Evolutionary conservation across 164 flowering plant species (phyloP).

Genomic region (Houttuynia cordata): DNA sequence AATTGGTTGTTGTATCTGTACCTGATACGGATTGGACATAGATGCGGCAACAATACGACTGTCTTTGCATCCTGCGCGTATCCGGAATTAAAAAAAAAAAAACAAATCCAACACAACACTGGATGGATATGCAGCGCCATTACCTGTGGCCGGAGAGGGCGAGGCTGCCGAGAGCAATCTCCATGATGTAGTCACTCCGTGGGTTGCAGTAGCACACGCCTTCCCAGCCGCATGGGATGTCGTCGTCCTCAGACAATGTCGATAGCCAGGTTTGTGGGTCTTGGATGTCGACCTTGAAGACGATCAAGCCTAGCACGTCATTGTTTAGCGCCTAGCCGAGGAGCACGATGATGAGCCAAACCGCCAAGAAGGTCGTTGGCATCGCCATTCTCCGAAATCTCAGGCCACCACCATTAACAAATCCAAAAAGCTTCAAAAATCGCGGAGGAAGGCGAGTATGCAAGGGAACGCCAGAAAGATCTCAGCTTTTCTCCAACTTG

Average conservation of each 20-base stretch:
- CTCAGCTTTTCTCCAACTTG: not conserved
- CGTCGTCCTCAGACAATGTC: constrained; percentile 81
- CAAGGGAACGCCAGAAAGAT: not conserved
- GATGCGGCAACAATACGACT: too few relatives aligned
- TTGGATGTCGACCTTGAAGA: constrained; percentile 67
- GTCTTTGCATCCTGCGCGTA: too few relatives aligned
- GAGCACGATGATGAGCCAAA: constrained; percentile 6
- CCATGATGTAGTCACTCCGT: constrained; percentile 57
- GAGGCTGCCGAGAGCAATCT: constrained; percentile 65
- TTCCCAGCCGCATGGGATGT: constrained; percentile 62
- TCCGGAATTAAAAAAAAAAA: too few relatives aligned
- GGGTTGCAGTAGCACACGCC: constrained; percentile 73
- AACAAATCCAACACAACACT: too few relatives aligned
- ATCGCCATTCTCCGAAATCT: constrained; percentile 9
- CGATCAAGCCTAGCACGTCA: constrained; percentile 80
- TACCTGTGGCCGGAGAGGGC: constrained; percentile 58
- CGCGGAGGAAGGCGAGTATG: too few relatives aligned
- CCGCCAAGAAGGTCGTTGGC: not conserved
- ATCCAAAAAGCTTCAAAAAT: not conserved
- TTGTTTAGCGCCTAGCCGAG: constrained; percentile 33
- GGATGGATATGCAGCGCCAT: too few relatives aligned
- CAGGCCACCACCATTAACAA: constrained; percentile 9
- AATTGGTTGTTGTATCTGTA: too few relatives aligned
- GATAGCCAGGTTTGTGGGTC: constrained; percentile 52
- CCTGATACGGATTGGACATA: too few relatives aligned